Base-by-base conservation (phyloP, 305 asterid species). In the Stenogyne calaminthoides region DNA sequence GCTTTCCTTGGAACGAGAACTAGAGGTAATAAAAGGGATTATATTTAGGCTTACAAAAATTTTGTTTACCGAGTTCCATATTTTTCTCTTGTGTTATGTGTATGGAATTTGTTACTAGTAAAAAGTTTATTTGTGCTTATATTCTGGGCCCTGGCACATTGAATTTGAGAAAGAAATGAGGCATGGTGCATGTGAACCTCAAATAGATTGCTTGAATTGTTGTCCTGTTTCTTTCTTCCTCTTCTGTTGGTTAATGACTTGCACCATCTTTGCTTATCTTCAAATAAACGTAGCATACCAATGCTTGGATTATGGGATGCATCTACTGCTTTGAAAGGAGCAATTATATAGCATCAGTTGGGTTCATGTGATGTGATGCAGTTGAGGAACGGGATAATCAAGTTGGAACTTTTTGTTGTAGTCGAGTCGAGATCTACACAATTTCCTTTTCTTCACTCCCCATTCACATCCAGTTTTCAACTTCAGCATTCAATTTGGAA, bases 1-100 rank as follows among this genome's bases (percentile, higher is more conserved):
- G 80, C 83, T 95, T 72, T 81, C 93, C 67, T 81, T 89, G 74
- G 98, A 90, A 84, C 86, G 84, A 71, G 95, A 88, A 86, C 80
- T 95, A 39, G 91, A 88, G 92, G 98, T 95, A 73, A 56, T 82
- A 52, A 42, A 66, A 32, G 37, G 14, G 52, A 34, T 54, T 25
- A 20, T 69, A 55, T 52, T 61, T 57, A 10, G 6, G 57, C 51
- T 70, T 71, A 66, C 55, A 7, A 25, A 25, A 51, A 40, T 39
- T 59, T 57, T 34, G 4, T 55, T 51, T 11, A 29, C 16, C 16
- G 20, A 4, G n/a, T 32, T 72, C 59, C 51, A 1, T 65, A 22
- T 32, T 64, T 57, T 57, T 22, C 20, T 9, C 37, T 47, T 15
- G 44, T 11, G 3, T 36, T 62, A 32, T 72, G 18, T 6, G 0